Evolutionary conservation across 257 asterid species (phyloP).

Genomic region (Paulownia fortunei): DNA sequence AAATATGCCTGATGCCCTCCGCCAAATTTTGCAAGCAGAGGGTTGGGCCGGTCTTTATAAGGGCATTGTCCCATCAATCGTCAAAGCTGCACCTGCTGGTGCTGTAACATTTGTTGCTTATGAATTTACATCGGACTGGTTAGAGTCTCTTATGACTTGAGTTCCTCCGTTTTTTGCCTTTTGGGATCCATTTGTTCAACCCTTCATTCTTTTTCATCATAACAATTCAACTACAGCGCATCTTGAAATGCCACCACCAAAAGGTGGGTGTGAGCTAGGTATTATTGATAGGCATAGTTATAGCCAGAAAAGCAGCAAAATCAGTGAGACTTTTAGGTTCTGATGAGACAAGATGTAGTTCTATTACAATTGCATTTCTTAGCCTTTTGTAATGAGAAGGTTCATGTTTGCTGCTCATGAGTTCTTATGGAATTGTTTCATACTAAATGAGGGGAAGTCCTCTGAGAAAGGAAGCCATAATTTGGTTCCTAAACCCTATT

Average conservation of each 20-base stretch:
- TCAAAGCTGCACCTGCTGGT: constrained; percentile 97
- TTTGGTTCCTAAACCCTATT: too few relatives aligned
- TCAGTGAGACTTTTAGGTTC: constrained; percentile 13
- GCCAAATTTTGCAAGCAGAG: constrained; percentile 56
- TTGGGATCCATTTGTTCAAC: constrained; percentile 6
- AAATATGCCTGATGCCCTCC: constrained; percentile 75
- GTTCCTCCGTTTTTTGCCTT: neutral
- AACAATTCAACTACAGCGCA: neutral
- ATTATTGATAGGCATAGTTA: constrained; percentile 18
- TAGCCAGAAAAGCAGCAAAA: neutral
- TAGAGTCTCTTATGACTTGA: constrained; percentile 68
- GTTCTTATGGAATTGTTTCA: neutral
- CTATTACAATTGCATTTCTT: neutral
- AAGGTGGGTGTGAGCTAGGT: neutral
- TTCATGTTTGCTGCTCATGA: neutral
- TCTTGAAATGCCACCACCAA: constrained; percentile 7
- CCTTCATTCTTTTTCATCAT: constrained; percentile 14
- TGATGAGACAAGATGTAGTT: neutral
- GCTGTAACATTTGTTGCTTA: constrained; percentile 97
- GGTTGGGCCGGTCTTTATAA: constrained; percentile 90
- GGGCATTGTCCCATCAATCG: constrained; percentile 87
- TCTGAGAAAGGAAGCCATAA: too few relatives aligned
- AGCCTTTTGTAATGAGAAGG: neutral
- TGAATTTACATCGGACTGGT: constrained; percentile 80
- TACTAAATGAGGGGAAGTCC: too few relatives aligned